Conservation (phyloP, 202 grass and related monocot genomes). For the Digitaria exilis region DNA sequence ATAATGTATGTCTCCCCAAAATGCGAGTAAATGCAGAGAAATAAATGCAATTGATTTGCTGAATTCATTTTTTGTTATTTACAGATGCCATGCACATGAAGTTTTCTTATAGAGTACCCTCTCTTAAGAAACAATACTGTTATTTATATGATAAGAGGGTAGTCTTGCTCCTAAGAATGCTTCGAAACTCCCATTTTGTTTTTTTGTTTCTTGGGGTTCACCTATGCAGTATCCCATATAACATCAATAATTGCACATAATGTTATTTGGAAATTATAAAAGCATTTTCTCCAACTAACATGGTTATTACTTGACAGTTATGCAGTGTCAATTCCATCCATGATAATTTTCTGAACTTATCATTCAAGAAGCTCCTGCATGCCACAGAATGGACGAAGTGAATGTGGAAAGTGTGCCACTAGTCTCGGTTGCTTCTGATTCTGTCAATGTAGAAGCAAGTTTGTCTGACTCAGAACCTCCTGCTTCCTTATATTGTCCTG, state of each 20-base stretch:
- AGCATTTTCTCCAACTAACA: conserved; percentile 1
- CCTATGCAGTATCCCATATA: neutral
- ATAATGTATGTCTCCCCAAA: neutral
- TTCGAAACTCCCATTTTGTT: neutral
- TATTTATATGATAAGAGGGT: neutral
- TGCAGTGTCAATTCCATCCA: neutral
- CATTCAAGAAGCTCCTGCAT: conserved; percentile 9
- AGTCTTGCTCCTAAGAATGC: neutral
- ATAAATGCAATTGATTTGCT: neutral
- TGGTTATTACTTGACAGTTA: conserved; percentile 26
- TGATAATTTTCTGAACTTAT: conserved; percentile 17
- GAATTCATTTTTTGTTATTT: neutral
- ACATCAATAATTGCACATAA: neutral
- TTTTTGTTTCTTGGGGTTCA: neutral
- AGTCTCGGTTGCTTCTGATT: conserved; percentile 8
- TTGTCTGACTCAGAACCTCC: conserved; percentile 29
- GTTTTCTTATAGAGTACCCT: neutral
- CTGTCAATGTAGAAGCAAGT: neutral
- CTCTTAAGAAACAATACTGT: neutral
- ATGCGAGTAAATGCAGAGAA: neutral
- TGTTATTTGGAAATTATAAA: neutral
- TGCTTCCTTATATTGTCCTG: conserved; percentile 3
- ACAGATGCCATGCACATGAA: neutral
- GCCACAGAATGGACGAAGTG: conserved; percentile 34
- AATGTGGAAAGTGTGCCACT: conserved; percentile 13